Base-by-base conservation (phyloP, 2,329 filamentous ascomycete genomes). In the Aureobasidium vineae region DNA sequence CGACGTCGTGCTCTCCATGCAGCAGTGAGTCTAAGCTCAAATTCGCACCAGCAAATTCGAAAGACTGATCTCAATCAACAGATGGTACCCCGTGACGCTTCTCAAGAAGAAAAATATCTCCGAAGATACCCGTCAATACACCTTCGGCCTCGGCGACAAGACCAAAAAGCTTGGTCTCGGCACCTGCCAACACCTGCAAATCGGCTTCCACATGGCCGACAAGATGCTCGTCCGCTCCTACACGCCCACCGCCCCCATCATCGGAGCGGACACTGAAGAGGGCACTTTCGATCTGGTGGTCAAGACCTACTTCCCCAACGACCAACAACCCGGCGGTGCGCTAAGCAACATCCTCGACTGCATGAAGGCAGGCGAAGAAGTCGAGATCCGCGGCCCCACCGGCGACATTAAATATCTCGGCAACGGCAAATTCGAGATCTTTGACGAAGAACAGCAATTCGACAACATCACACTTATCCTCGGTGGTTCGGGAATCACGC, bases 301-400 rank as follows among this genome's bases (percentile, higher is more conserved):
- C 43, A 84, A 85, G 69, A 84, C 82, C 0, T 85, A 85, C 70
- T 82, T 81, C 65, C 82, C 83, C 0, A 77, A 74, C 43, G 68
- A 75, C 0, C 73, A 74, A 2, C 80, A 84, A 68, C 82, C 83
- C 0, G 83, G 83, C 16, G 82, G 83, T n/a, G 82, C 83, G 11
- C 78, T 85, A 74, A 80, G 77, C 49, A 84, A 84, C 66, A 80
- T 85, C 60, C 78, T 85, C 2, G 81, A 84, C 71, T 81, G 77
- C 70, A 78, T 85, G 64, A 78, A 78, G 0, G 69, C 81, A 1
- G 79, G 81, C 21, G 80, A 83, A 69, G 77, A 82, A 66, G 74
- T 84, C 36, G 83, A 86, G 69, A 77, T 85, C 38, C 80, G 79
- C 16, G 83, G 83, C 0, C 83, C 83, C 0, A 79, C 79, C 0